phyloP scores from a whole-genome alignment of 2,329 filamentous ascomycete species.

The Cladosporium sp. region DNA sequence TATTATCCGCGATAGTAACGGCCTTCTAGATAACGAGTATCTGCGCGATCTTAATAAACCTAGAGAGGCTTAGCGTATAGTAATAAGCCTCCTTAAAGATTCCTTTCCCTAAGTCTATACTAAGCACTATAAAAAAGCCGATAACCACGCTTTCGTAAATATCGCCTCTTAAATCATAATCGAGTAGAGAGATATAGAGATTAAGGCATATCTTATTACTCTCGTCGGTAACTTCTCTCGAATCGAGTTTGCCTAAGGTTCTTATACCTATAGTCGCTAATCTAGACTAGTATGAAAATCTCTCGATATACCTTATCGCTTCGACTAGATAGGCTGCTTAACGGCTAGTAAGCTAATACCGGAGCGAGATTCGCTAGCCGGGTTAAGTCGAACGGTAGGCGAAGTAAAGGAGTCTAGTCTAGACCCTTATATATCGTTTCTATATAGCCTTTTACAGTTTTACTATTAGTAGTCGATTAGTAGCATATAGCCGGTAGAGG shows the following conservation, averaged over 20 bases:
- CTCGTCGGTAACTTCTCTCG: neutral
- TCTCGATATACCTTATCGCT: neutral
- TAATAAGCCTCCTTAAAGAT: slow-evolving; percentile 13
- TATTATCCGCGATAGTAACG: neutral
- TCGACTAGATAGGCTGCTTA: slow-evolving; percentile 4
- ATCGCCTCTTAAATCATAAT: slow-evolving; percentile 17
- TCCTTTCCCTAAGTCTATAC: slow-evolving; percentile 12
- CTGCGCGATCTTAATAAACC: slow-evolving; percentile 22
- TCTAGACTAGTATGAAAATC: neutral
- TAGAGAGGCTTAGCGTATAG: slow-evolving; percentile 18
- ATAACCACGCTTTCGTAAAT: slow-evolving; percentile 19
- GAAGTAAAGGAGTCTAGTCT: slow-evolving; percentile 19
- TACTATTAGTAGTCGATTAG: slow-evolving; percentile 13
- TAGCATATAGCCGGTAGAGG: neutral
- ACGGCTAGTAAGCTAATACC: slow-evolving; percentile 12
- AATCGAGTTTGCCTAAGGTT: neutral
- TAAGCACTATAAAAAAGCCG: slow-evolving; percentile 19
- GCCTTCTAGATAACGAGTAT: slow-evolving; percentile 21
- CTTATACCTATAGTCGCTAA: neutral
- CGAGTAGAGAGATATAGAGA: slow-evolving; percentile 19
- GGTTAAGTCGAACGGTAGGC: slow-evolving; percentile 7
- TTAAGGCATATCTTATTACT: slow-evolving; percentile 14
- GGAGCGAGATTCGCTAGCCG: neutral
- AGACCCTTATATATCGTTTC: slow-evolving; percentile 15
- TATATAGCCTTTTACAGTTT: slow-evolving; percentile 17